Percentiles rank a stretch among this genome's conserved stretches.
Evolutionary conservation across 495 filamentous ascomycete genomes (phyloP).

Genomic region (Neurospora sp.): DNA sequence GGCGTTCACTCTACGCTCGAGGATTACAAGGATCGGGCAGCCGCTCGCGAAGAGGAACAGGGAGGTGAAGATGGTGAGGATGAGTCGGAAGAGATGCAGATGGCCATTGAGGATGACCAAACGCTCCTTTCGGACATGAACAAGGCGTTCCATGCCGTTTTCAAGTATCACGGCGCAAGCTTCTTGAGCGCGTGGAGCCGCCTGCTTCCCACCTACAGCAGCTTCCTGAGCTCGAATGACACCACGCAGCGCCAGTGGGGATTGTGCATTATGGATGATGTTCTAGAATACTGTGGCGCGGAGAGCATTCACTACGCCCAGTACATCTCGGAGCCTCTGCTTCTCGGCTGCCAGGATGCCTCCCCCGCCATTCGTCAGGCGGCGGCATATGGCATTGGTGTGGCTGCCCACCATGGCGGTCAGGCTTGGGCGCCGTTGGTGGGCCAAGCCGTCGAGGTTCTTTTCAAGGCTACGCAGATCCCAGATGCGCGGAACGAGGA

Average conservation of each 20-base stretch:
- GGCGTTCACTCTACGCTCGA: conserved; percentile 72
- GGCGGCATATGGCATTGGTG: conserved; percentile 90
- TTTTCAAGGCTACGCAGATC: conserved; percentile 75
- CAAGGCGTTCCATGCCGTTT: conserved; percentile 98
- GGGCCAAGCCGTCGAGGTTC: conserved; percentile 60
- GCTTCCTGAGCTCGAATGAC: conserved; percentile 73
- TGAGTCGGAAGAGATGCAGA: conserved; percentile 66
- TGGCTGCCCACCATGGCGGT: conserved; percentile 90
- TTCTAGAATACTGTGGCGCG: conserved; percentile 88
- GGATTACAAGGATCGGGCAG: conserved; percentile 83
- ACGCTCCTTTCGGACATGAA: conserved; percentile 98
- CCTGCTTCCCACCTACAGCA: conserved; percentile 71
- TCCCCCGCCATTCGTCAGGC: conserved; percentile 93
- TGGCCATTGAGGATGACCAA: conserved; percentile 96
- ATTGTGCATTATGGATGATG: conserved; percentile 96
- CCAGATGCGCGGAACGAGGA: conserved; percentile 79
- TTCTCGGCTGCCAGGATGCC: conserved; percentile 71
- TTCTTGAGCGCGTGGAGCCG: conserved; percentile 87
- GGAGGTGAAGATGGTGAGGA: conserved; percentile 52
- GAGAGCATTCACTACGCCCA: conserved; percentile 73
- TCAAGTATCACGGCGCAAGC: conserved; percentile 79
- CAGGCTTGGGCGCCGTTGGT: conserved; percentile 74
- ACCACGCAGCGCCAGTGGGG: conserved; percentile 96
- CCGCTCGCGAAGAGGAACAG: conserved; percentile 63
- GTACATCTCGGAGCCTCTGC: conserved; percentile 75